Evolutionary conservation across 192 early-diverging fungal genomes (phyloP).

Genomic region (Coemansia guatemalensis): DNA sequence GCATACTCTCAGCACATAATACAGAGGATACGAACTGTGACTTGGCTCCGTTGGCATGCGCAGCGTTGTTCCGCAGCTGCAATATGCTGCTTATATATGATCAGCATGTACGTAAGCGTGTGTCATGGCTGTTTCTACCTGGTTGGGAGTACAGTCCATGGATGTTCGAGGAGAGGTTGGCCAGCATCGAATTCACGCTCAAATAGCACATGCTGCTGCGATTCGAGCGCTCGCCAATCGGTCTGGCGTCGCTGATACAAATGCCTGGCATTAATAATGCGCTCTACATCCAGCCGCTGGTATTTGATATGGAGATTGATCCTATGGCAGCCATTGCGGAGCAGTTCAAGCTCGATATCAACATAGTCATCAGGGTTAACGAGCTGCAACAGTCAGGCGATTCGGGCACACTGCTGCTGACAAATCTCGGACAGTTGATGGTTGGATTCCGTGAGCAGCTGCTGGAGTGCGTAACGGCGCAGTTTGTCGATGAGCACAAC

Average conservation of each 20-base stretch:
- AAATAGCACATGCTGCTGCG: slow-evolving; percentile 72
- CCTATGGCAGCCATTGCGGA: slow-evolving; percentile 46
- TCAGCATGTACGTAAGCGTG: slow-evolving; percentile 57
- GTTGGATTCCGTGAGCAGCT: slow-evolving; percentile 46
- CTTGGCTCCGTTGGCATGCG: slow-evolving; percentile 27
- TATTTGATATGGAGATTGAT: slow-evolving; percentile 29
- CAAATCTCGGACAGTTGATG: slow-evolving; percentile 29
- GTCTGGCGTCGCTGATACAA: slow-evolving; percentile 35
- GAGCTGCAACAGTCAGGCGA: slow-evolving; percentile 34
- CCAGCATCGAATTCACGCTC: slow-evolving; percentile 71
- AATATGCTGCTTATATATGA: slow-evolving; percentile 51
- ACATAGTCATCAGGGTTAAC: slow-evolving; percentile 55
- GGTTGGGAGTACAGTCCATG: slow-evolving; percentile 59
- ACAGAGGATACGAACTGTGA: background rate
- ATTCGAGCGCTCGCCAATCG: slow-evolving; percentile 63
- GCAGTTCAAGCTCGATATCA: slow-evolving; percentile 47
- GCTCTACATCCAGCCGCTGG: slow-evolving; percentile 32
- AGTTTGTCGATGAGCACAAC: slow-evolving; percentile 41
- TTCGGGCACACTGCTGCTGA: slow-evolving; percentile 15
- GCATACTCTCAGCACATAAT: slow-evolving; percentile 5
- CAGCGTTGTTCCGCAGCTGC: slow-evolving; percentile 45
- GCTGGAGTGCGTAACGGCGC: slow-evolving; percentile 38
- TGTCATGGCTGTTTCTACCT: slow-evolving; percentile 52
- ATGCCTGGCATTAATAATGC: slow-evolving; percentile 9
- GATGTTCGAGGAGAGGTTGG: slow-evolving; percentile 81